Base-by-base conservation (phyloP, 176 grass and related monocot genomes). In the Themeda triandra region DNA sequence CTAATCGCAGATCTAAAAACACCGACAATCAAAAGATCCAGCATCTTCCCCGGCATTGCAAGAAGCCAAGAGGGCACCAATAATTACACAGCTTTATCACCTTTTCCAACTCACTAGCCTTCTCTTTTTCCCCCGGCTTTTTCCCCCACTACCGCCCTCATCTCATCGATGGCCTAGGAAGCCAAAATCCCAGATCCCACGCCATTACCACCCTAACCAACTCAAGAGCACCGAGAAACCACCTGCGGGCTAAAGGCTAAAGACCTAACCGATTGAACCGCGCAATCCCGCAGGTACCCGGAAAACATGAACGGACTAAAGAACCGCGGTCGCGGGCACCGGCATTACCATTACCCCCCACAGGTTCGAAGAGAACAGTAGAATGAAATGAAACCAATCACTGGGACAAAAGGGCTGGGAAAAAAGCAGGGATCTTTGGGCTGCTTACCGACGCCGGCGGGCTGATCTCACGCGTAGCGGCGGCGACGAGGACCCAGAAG, bases 131-230 rank as follows among this genome's bases (percentile, higher is more conserved):
- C 4, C 6, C 33, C 28, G 15, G 42, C 24, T 69, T 11, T 21
- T 53, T 49, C 24, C 67, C 4, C 6, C 79, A 81, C 37, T 6
- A 15, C 25, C 19, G 29, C 37, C 27, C 65, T 70, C 75, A 71
- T 78, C 65, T 78, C 66, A 14, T 24, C 28, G 35, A 44, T 10
- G 53, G 23, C 6, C 27, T 11, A 25, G 3, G 58, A 62, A 5
- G 58, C 54, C 59, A 29, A 27, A 56, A 78, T 70, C 46, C 49
- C 74, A 85, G 74, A 85, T 85, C 83, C 66, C 74, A 78, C 10
- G 19, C 63, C 83, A 68, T 67, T 69, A 51, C 25, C 46, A 45
- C 53, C 73, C 63, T 31, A 44, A 78, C 42, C 31, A 67, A 9
- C 24, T 30, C 42, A 54, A 13, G 23, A 37, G 18, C 23, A 37